Percentiles rank a stretch among this genome's conserved stretches.
Conservation (phyloP, 352 stramenopile species). For the Nothophytophthora sp. region DNA sequence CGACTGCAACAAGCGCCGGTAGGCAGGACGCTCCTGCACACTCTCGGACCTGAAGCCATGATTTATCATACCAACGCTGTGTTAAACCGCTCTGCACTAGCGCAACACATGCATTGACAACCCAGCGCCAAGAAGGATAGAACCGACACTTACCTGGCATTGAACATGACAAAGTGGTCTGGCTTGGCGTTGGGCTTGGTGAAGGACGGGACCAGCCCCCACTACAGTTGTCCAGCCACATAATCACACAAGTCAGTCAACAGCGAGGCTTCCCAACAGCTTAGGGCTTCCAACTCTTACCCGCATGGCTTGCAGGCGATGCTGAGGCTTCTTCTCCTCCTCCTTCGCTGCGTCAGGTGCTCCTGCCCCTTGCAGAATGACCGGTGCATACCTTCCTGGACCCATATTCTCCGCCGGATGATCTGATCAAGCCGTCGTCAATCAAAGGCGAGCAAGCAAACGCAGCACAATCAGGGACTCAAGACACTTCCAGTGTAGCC, state of each 20-base stretch:
- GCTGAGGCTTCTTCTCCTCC: constrained; percentile 13
- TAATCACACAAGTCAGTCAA: constrained; percentile 1
- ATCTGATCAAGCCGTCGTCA: constrained; percentile 30
- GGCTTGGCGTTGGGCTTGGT: constrained; percentile 73
- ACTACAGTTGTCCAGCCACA: constrained; percentile 32
- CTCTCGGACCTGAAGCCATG: constrained; percentile 55
- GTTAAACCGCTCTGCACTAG: not conserved
- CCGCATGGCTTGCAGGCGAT: constrained; percentile 63
- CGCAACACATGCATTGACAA: not conserved
- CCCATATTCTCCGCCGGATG: constrained; percentile 80
- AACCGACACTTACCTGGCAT: constrained; percentile 52
- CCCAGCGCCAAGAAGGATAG: not conserved
- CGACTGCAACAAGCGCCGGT: constrained; percentile 67
- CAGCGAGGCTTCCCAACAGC: too few species aligned
- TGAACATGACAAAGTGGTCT: constrained; percentile 89
- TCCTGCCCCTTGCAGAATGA: constrained; percentile 35
- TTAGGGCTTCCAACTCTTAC: constrained; percentile 31
- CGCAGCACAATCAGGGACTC: not conserved
- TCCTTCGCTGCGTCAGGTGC: constrained; percentile 5
- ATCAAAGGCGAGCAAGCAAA: constrained; percentile 7
- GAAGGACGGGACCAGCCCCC: constrained; percentile 82
- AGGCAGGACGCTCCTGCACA: constrained; percentile 70
- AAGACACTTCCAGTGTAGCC: constrained; percentile 7
- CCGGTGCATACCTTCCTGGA: constrained; percentile 60
- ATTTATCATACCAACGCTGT: not conserved